Base-by-base conservation (phyloP, 2,329 filamentous ascomycete species). In the Aspergillus spinulosporus region DNA sequence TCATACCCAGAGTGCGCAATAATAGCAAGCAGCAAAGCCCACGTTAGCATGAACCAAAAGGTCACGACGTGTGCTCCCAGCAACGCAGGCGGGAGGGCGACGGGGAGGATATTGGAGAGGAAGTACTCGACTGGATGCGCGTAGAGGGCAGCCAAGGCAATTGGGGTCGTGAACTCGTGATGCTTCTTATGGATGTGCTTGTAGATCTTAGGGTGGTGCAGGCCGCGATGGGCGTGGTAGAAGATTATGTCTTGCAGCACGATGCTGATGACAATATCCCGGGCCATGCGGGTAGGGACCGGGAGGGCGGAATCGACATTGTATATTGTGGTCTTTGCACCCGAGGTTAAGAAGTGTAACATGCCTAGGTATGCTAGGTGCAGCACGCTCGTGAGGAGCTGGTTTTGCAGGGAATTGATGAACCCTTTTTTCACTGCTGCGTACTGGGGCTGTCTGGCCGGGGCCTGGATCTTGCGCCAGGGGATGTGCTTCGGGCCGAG, bases 101-200 rank as follows among this genome's bases (percentile, higher is more conserved):
- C 77, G 0, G 82, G 82, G 26, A 84, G 65, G 5, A 76, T 73
- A 59, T 84, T 84, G 12, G 82, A 80, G 8, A 82, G 54, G 2
- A 85, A 58, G 62, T 84, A 81, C 67, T 85, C 83, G n/a, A 80
- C 56, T 0, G 82, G 82, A 60, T 84, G 82, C 0, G 81, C 81
- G 60, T 82, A 85, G 61, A 84, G 80, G 1, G 82, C 80, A 0
- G 82, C 75, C 4, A 84, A 72, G 0, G 80, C 78, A 2, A 85
- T 77, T 0, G 82, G 82, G 1, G 82, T 80, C 0, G 77, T 81
- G 70, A 84, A 85, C 26, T 71, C 71, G 69, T 85, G 83, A 62
- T 85, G 83, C 21, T 72, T 72, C 61, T 84, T 84, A 72, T 85
- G 83, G 56, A 85, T 76, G 32, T 68, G 68, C 8, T 67, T 67